These are phyloP conservation scores for Tubosaeta brunneosetosa DNA, from an alignment of 768 basidiomycete genomes.

Conservation along the genomic window DNA sequence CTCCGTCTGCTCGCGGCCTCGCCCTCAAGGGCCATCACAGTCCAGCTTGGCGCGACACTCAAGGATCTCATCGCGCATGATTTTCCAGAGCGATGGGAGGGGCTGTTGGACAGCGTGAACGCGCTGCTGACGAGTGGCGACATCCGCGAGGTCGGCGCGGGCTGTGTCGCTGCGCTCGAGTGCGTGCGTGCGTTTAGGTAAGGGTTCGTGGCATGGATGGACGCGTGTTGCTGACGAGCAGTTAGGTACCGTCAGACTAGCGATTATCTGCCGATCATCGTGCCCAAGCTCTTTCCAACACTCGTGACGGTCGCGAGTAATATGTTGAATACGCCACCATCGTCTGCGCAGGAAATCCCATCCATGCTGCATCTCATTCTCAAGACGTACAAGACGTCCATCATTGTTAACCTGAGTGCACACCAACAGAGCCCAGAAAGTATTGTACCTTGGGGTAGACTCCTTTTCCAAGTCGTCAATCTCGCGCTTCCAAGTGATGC, in stretches of 20 bases:
- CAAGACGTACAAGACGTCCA: slow-evolving; percentile 81
- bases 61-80: slow-evolving; percentile 72
- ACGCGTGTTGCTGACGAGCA: slow-evolving; percentile 35
- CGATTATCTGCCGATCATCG: slow-evolving; percentile 55
- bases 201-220: not conserved
- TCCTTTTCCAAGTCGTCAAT: slow-evolving; percentile 78
- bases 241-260: slow-evolving; percentile 64
- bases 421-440: slow-evolving; percentile 75
- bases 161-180: slow-evolving; percentile 74
- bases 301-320: slow-evolving; percentile 70
- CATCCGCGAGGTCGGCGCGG: slow-evolving; percentile 73
- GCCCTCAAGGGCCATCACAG: slow-evolving; percentile 60
- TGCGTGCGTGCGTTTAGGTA: slow-evolving; percentile 56
- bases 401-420: slow-evolving; percentile 63
- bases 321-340: slow-evolving; percentile 61
- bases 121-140: slow-evolving; percentile 57
- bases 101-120: slow-evolving; percentile 63
- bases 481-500: slow-evolving; percentile 59
- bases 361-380: slow-evolving; percentile 82
- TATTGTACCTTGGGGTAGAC: slow-evolving; percentile 82
- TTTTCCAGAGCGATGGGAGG: slow-evolving; percentile 75
- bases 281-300: slow-evolving; percentile 64
- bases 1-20: slow-evolving; percentile 67
- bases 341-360: slow-evolving; percentile 64
- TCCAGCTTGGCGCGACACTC: slow-evolving; percentile 71